These are phyloP conservation scores for Hygrocybe coccinea DNA, from an alignment of 768 basidiomycete genomes.

Conservation along the genomic window DNA sequence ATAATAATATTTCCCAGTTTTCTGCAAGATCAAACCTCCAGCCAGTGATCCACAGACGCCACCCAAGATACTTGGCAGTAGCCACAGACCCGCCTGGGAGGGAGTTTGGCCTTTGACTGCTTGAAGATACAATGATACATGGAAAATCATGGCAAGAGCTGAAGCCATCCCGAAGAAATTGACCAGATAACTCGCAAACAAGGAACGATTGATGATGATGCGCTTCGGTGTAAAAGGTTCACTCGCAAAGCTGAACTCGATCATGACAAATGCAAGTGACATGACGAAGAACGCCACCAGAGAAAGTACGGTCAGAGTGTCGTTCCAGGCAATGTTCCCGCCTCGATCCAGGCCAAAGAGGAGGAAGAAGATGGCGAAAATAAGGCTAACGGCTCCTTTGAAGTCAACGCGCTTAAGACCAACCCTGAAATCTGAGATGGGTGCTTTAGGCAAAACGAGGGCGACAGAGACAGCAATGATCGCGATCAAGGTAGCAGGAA, in stretches of 20 bases:
- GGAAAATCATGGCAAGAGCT: constrained; percentile 44
- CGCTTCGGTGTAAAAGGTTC: constrained; percentile 58
- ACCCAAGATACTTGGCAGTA: constrained; percentile 44
- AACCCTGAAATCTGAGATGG: constrained; percentile 37
- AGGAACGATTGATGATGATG: constrained; percentile 46
- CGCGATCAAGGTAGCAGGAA: constrained; percentile 53
- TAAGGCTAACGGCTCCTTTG: constrained; percentile 50
- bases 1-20: constrained; percentile 53
- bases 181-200: constrained; percentile 51
- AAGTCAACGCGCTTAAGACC: constrained; percentile 66
- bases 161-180: constrained; percentile 54
- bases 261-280: constrained; percentile 36
- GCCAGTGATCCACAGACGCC: constrained; percentile 46
- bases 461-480: constrained; percentile 47
- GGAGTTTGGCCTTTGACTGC: constrained; percentile 48
- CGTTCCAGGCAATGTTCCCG: constrained; percentile 46
- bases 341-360: constrained; percentile 55
- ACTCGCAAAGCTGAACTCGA: constrained; percentile 46
- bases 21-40: constrained; percentile 53
- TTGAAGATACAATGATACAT: constrained; percentile 54
- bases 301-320: constrained; percentile 34
- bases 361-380: constrained; percentile 50
- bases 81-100: constrained; percentile 46
- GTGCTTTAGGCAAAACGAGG: constrained; percentile 46
- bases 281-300: constrained; percentile 32